Percentiles rank a stretch among this genome's conserved stretches.
These are phyloP conservation scores for Colletotrichum tamarilloi DNA, from an alignment of 2,329 filamentous ascomycete genomes.

Conservation along the genomic window DNA sequence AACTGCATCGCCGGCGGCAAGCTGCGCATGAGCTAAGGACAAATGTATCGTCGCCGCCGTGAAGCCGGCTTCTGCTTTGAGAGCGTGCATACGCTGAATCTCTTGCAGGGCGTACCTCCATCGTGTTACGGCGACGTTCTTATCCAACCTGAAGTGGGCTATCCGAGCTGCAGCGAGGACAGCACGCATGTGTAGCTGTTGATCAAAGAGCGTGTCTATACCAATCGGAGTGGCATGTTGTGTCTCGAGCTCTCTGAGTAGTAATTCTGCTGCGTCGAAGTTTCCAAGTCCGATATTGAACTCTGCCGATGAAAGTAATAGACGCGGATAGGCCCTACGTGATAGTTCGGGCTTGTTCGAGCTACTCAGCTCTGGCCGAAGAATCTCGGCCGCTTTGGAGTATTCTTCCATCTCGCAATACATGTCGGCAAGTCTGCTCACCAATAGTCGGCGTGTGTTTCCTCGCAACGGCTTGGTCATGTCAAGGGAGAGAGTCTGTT, in stretches of 20 bases:
- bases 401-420: constrained; percentile 44
- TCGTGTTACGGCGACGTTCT: constrained; percentile 24
- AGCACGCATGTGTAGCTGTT: constrained; percentile 45
- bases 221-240: constrained; percentile 37
- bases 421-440: constrained; percentile 43
- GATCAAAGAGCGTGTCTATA: constrained; percentile 45
- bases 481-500: constrained; percentile 44
- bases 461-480: constrained; percentile 39
- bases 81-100: constrained; percentile 38
- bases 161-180: constrained; percentile 42
- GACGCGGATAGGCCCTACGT: constrained; percentile 39
- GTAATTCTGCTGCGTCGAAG: constrained; percentile 27
- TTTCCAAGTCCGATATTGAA: constrained; percentile 39
- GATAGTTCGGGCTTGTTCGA: constrained; percentile 32
- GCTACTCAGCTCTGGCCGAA: constrained; percentile 39
- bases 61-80: constrained; percentile 40
- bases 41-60: constrained; percentile 42
- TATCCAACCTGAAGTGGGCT: background rate
- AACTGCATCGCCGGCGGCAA: constrained; percentile 36
- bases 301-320: constrained; percentile 42
- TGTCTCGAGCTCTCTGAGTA: constrained; percentile 33
- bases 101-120: constrained; percentile 39
- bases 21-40: constrained; percentile 43
- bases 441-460: constrained; percentile 42
- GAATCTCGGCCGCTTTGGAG: constrained; percentile 37